Conservation (phyloP, 2,329 filamentous ascomycete species). For the Alternaria postmessia region DNA sequence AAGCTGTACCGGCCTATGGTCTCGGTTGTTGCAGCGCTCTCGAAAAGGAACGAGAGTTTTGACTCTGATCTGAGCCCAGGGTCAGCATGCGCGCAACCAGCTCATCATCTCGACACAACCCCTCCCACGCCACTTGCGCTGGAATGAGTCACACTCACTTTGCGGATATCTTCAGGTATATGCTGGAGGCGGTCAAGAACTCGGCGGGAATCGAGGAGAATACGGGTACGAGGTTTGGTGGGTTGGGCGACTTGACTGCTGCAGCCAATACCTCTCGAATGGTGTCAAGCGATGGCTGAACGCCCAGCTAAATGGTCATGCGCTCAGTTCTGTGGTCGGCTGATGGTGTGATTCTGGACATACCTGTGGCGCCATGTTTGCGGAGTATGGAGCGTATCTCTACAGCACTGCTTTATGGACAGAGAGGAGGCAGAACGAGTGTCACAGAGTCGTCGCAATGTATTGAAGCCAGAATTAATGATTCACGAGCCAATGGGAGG, state of each 20-base stretch:
- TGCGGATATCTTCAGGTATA: conserved; percentile 88
- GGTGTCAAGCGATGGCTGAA: conserved; percentile 69
- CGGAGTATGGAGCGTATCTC: conserved; percentile 2
- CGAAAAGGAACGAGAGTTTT: conserved; percentile 90
- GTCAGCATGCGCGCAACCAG: conserved; percentile 18
- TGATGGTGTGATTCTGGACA: conserved; percentile 14
- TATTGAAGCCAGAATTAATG: conserved; percentile 24
- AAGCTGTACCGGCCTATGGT: conserved; percentile 96
- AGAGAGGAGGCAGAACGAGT: neutral
- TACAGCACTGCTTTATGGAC: neutral
- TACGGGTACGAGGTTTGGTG: conserved; percentile 81
- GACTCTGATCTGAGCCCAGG: conserved; percentile 61
- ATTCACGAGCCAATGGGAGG: conserved; percentile 26
- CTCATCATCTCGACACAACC: neutral
- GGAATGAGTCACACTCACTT: conserved; percentile 63
- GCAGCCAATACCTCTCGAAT: conserved; percentile 64
- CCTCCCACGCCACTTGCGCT: conserved; percentile 2
- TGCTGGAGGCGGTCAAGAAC: conserved; percentile 90
- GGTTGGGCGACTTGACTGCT: conserved; percentile 60
- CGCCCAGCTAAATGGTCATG: conserved; percentile 50
- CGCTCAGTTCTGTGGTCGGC: conserved; percentile 35
- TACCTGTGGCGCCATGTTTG: conserved; percentile 40
- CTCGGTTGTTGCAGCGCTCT: conserved; percentile 90
- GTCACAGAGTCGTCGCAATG: conserved; percentile 14
- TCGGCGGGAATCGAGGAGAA: conserved; percentile 89